A percentile compares a stretch with the other conserved stretches of the same genome.
Conservation (phyloP, 2,329 filamentous ascomycete species). For the Capronia americana region DNA sequence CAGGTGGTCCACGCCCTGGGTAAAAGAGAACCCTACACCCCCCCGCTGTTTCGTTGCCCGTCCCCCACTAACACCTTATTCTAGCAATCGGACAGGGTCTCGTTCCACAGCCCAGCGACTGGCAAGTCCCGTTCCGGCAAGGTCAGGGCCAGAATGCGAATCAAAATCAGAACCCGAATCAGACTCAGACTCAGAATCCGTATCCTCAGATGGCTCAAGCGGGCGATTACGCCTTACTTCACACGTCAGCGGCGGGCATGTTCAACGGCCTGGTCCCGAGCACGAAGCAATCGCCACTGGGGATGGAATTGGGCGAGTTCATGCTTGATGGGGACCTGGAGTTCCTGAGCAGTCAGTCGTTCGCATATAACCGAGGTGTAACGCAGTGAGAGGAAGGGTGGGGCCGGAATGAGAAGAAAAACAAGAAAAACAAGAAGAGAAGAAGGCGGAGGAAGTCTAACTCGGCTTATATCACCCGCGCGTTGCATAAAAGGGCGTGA, state of each 20-base stretch:
- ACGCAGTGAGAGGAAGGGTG: neutral
- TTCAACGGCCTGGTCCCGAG: slow-evolving; percentile 3
- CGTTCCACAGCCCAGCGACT: slow-evolving; percentile 21
- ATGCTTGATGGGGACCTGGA: slow-evolving; percentile 46
- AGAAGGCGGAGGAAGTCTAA: neutral
- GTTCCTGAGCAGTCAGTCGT: slow-evolving; percentile 19
- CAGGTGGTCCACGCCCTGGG: slow-evolving; percentile 23
- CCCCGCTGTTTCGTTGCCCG: neutral
- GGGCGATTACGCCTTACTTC: slow-evolving; percentile 2
- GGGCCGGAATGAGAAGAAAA: no score
- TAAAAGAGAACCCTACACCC: neutral
- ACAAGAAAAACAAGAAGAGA: neutral
- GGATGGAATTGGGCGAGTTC: slow-evolving; percentile 48
- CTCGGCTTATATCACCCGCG: no score
- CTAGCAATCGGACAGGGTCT: slow-evolving; percentile 24
- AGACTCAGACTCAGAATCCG: neutral
- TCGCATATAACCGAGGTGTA: slow-evolving; percentile 16
- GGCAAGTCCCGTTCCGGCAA: slow-evolving; percentile 16
- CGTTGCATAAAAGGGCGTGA: no score
- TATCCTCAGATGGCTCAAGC: neutral
- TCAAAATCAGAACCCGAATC: neutral
- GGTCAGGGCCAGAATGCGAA: neutral
- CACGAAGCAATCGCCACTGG: slow-evolving; percentile 40
- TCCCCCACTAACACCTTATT: neutral
- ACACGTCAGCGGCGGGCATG: neutral